Conservation (phyloP, 2,329 filamentous ascomycete species). For the Calonectria montana region DNA sequence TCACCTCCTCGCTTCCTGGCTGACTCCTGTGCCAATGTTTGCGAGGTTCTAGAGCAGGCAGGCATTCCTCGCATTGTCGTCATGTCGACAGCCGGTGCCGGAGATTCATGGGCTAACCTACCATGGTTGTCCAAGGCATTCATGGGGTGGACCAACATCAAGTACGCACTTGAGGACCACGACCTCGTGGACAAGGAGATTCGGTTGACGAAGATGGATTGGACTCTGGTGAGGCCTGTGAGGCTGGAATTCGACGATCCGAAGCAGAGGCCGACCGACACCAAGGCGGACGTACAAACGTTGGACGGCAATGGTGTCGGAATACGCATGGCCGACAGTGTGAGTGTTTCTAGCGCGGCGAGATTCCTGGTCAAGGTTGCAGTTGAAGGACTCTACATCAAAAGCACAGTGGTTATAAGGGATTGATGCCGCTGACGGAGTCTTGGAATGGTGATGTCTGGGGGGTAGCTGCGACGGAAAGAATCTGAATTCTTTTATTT, state of each 20-base stretch:
- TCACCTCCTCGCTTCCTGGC: conserved; percentile 53
- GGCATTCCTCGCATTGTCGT: conserved; percentile 49
- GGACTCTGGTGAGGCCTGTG: conserved; percentile 50
- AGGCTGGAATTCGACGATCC: conserved; percentile 46
- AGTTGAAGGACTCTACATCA: conserved; percentile 37
- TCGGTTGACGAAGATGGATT: conserved; percentile 47
- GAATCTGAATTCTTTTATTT: too few relatives aligned
- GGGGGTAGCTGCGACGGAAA: too few relatives aligned
- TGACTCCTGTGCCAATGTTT: conserved; percentile 50
- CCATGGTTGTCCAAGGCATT: conserved; percentile 50
- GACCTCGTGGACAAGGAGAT: conserved; percentile 51
- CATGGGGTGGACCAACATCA: conserved; percentile 53
- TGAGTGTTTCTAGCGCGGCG: conserved; percentile 43
- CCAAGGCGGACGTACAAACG: conserved; percentile 33
- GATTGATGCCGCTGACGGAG: conserved; percentile 13
- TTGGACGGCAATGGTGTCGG: conserved; percentile 46
- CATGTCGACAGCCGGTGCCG: conserved; percentile 54
- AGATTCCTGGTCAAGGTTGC: conserved; percentile 50
- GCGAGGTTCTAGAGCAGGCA: conserved; percentile 46
- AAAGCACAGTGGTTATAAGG: conserved; percentile 32
- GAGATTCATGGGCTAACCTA: conserved; percentile 50
- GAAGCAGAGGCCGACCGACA: conserved; percentile 24
- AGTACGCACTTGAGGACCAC: conserved; percentile 53
- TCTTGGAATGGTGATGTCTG: background rate
- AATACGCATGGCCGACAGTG: conserved; percentile 46